Conservation (phyloP, 2,329 filamentous ascomycete genomes). For the Zymoseptoria passerinii region DNA sequence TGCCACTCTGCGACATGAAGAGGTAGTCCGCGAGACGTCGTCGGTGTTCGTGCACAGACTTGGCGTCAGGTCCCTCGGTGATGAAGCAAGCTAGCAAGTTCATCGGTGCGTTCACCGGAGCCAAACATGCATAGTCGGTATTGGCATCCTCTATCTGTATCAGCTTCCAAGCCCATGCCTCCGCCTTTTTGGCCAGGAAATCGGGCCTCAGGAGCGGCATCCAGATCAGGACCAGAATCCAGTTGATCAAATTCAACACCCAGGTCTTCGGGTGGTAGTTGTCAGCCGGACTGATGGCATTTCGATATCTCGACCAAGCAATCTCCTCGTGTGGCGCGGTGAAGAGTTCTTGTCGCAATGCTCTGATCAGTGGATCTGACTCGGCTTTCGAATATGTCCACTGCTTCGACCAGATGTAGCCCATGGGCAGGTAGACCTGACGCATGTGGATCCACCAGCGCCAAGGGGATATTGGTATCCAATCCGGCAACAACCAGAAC, state of each 20-base stretch:
- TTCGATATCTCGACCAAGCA: conserved; percentile 67
- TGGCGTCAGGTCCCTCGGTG: conserved; percentile 66
- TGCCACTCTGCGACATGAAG: conserved; percentile 86
- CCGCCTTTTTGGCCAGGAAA: conserved; percentile 59
- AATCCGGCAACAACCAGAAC: conserved; percentile 56
- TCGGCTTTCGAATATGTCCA: conserved; percentile 61
- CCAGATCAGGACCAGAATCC: conserved; percentile 70
- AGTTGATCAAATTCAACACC: conserved; percentile 71
- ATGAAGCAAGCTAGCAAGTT: conserved; percentile 83
- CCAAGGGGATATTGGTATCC: conserved; percentile 29
- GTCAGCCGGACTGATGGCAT: conserved; percentile 69
- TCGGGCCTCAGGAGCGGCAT: conserved; percentile 65
- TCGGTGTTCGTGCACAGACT: conserved; percentile 64
- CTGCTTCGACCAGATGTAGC: conserved; percentile 74
- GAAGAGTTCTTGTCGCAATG: conserved; percentile 74
- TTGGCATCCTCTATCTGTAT: conserved; percentile 90
- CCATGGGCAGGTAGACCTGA: conserved; percentile 91
- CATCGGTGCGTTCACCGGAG: conserved; percentile 83
- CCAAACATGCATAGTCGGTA: conserved; percentile 76
- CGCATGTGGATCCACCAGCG: conserved; percentile 75
- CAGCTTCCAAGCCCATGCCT: conserved; percentile 72
- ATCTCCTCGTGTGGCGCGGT: conserved; percentile 69
- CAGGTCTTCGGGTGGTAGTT: conserved; percentile 91
- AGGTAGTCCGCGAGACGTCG: conserved; percentile 78
- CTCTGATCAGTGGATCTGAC: conserved; percentile 58